These are phyloP conservation scores for Boletus rufocinnamomeus DNA, from an alignment of 768 basidiomycete species.

Conservation along the genomic window DNA sequence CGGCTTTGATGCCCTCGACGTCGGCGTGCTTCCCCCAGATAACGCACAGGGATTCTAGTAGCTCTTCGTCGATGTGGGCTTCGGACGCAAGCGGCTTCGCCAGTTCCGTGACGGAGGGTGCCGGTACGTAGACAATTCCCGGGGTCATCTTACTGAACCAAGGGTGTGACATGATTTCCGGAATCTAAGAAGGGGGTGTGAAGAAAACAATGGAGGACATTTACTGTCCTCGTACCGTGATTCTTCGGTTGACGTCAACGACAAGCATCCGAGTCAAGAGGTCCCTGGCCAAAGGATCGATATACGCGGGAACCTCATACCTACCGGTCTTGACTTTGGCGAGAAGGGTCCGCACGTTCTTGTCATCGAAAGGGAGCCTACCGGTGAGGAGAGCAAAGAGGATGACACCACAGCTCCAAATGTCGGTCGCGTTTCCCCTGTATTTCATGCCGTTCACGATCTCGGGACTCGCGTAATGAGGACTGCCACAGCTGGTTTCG, in stretches of 20 bases:
- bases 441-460: constrained; percentile 92
- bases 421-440: constrained; percentile 86
- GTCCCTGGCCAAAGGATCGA: constrained; percentile 84
- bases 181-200: constrained; percentile 56
- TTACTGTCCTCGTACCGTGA: constrained; percentile 57
- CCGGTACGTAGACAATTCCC: constrained; percentile 47
- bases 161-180: constrained; percentile 82
- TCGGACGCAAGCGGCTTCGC: constrained; percentile 70
- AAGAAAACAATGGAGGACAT: constrained; percentile 2
- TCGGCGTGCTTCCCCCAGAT: constrained; percentile 83
- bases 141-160: constrained; percentile 66
- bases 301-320: constrained; percentile 78
- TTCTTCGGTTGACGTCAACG: constrained; percentile 76
- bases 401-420: constrained; percentile 97
- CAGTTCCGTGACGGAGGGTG: constrained; percentile 67
- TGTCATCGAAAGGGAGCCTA: constrained; percentile 91
- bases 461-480: constrained; percentile 96
- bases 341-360: constrained; percentile 74
- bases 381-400: constrained; percentile 89
- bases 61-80: constrained; percentile 71
- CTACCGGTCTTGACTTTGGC: constrained; percentile 85
- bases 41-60: constrained; percentile 75
- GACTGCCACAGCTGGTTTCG: constrained; percentile 94
- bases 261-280: constrained; percentile 86
- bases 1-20: constrained; percentile 54